Evolutionary conservation across 768 basidiomycete genomes (phyloP), one percentile per base, ranked within the genome.

Genomic region (Suillus discolor): DNA sequence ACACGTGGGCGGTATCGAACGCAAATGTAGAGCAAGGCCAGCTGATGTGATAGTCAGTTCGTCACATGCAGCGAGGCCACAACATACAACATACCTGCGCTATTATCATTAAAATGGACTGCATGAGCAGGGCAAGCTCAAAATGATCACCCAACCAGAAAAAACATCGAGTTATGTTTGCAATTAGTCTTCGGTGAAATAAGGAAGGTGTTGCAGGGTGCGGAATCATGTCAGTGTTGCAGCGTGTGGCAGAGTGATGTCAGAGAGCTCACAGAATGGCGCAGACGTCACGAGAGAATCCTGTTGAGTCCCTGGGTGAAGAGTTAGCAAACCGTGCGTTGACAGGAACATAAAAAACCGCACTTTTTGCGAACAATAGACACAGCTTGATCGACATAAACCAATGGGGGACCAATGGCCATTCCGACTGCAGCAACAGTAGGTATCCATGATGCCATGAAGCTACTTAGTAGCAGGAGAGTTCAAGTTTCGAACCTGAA

Each of bases 81-180:
- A 62, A 16, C 38, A 41, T 61, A 66, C 34, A 45, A 71, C 83
- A 62, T 71, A 92, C 93, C 79, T 95, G 93, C 18, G 92, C 87
- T 54, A 90, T 67, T 66, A 95, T 94, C 93, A 95, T 93, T 61
- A 95, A 80, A 64, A 94, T 77, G 20, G 92, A 93, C 76, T 95
- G 93, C 11, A 93, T 69, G n/a, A 95, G 81, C 61, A 95, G 78
- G 2, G 93, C 85, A 55, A 84, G 77, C 79, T 94, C 93, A 75
- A 93, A 95, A 62, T 72, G 90, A 45, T 89, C 81, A 63, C 93
- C 93, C 42, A 95, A 79, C 93, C 93, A 95, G 79, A 94, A 95
- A 82, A 94, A 95, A 76, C 93, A 95, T 72, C 93, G 84, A 31
- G 90, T 90, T 62, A 94, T 93, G 76, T 95, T 95, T 60, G 93